Evolutionary conservation across 805 yeast genomes (phyloP), one percentile per base, ranked within the genome.

Genomic region (Saccharomyces paradoxus): DNA sequence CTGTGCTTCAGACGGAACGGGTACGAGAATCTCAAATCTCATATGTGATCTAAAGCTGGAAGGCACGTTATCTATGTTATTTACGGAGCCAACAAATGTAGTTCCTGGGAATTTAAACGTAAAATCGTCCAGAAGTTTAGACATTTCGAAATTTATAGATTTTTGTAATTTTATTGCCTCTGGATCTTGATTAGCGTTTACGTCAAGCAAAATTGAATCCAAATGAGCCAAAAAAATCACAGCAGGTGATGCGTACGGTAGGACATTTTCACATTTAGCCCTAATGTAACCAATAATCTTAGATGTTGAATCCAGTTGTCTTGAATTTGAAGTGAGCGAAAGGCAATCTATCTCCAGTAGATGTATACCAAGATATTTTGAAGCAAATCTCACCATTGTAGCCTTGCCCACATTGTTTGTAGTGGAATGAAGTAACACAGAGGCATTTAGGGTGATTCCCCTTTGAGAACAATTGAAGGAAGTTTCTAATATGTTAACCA

Each of bases 371-470:
- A 84, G 67, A 30, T 79, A 79, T 8, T 73, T 67, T 0, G 87
- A 77, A 1, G 82, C 63, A 53, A 80, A 79, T 51, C 77, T 68
- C 0, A 89, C 81, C 26, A 87, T 63, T 0, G 85, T 81, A 0
- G 86, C 66, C 63, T 92, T 92, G 0, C 99, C 99, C 6, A 87
- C 81, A 8, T 87, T 89, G 52, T 95, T 74, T 30, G 83, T 79
- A 61, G 82, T 72, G 3, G 97, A 88, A 51, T 78, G 80, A 24
- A 94, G 66, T 27, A 90, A 65, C 0, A 90, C 71, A 0, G 89
- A 77, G 0, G 96, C 84, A 50, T 77, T 78, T 32, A 88, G 63
- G 1, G 74, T 68, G 1, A 74, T 64, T 17, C 58, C 58, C n/a
- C 61, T 61, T 50, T 57, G 67, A 32, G 30, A 59, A 53, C 61